Conservation (phyloP, 192 early-diverging fungal genomes). For the Mortierella hygrophila region DNA sequence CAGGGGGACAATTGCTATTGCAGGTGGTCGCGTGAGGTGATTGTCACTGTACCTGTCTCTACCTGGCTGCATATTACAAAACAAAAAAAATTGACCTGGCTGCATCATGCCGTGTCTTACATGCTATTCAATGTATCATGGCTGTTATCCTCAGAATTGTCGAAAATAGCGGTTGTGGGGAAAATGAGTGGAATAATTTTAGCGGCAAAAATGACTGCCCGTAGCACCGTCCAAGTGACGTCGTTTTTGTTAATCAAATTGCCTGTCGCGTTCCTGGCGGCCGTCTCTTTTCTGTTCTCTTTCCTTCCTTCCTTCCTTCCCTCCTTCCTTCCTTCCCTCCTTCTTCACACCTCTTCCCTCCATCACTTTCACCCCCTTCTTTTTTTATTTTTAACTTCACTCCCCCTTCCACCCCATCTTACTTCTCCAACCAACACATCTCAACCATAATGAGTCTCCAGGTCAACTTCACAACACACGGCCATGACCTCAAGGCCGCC, state of each 20-base stretch:
- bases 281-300: neutral
- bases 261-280: neutral
- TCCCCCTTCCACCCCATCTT: neutral
- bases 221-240: neutral
- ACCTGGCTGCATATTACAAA: too few relatives aligned
- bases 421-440: neutral
- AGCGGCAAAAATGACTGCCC: neutral
- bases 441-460: conserved; percentile 63
- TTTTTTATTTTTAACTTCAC: neutral
- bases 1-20: too few relatives aligned
- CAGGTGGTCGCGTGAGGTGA: too few relatives aligned
- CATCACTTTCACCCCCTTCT: neutral
- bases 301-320: neutral
- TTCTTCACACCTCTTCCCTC: neutral
- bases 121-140: too few relatives aligned
- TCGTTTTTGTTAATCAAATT: neutral
- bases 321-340: neutral
- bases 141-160: too few relatives aligned
- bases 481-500: conserved; percentile 67
- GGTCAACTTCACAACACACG: conserved; percentile 75
- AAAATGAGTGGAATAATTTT: neutral
- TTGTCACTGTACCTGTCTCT: too few relatives aligned
- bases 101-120: too few relatives aligned
- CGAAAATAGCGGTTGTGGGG: neutral
- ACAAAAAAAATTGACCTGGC: too few relatives aligned